Evolutionary conservation across 345 rosid species (phyloP), one percentile per base, ranked within the genome.

Genomic region (Boechera retrofracta): DNA sequence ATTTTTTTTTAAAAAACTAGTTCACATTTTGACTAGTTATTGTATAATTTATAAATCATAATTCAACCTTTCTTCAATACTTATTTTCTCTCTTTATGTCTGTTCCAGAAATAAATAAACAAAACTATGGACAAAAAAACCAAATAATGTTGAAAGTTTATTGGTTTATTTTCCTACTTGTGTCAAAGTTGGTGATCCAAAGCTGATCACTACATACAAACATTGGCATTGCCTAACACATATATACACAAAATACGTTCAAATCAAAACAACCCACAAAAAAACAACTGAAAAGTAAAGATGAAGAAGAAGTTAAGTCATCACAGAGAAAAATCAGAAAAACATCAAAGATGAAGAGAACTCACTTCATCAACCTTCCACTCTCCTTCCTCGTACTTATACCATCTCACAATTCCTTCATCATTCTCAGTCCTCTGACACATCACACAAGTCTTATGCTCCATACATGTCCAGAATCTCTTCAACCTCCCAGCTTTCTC

Each of bases 361-460:
- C 75, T 64, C 12, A 78, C 86, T 82, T 90, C 96, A 60, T 94
- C 96, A 4, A 69, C 81, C 73, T 91, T 91, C 98, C 97, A 91
- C 35, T 84, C 79, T 54, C 88, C 93, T 83, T 90, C 89, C 64
- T 91, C 94, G 13, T 91, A 94, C 83, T 73, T 88, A 64, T 94
- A 86, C 98, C 98, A 91, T 72, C 93, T 86, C 89, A 94, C 80
- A 13, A 89, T 77, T 77, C 98, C 98, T 78, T 89, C 94, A 32
- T 94, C 96, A 12, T 6, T 78, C 72, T 51, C 84, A 2, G 92
- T 89, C 57, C 96, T 75, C 72, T 89, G 86, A 77, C 96, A 94
- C 98, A 94, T 90, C 66, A 76, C 59, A 69, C 96, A 94, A 1
- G 85, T 77, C 49, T 82, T 82, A 28, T 59, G 70, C 13, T 86